Evolutionary conservation across 805 yeast species (phyloP).

Genomic region (Candida ovalis): DNA sequence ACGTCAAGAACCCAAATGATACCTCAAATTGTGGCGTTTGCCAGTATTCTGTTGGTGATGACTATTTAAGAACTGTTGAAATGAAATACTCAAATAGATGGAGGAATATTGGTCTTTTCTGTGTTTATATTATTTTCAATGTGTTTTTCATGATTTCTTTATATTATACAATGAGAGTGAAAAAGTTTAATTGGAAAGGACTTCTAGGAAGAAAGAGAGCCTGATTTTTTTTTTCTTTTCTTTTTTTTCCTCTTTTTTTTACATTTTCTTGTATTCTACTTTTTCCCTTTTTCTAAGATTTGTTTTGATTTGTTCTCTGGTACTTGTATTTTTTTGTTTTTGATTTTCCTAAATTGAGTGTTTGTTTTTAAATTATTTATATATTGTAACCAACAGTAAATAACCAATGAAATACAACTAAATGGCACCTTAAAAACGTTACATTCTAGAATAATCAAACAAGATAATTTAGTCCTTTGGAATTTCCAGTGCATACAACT

Average conservation of each 20-base stretch:
- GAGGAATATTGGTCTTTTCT: slow-evolving; percentile 62
- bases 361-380: no score
- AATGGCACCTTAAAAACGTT: no score
- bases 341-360: no score
- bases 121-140: slow-evolving; percentile 54
- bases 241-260: background rate
- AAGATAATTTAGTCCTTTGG: no score
- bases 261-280: background rate
- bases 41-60: slow-evolving; percentile 39
- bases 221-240: background rate
- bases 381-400: no score
- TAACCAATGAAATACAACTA: no score
- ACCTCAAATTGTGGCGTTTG: slow-evolving; percentile 48
- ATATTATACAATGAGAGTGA: slow-evolving; percentile 4
- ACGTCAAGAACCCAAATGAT: slow-evolving; percentile 48
- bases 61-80: slow-evolving; percentile 39
- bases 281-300: no score
- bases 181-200: background rate
- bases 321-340: no score
- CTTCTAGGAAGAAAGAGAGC: background rate
- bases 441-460: no score
- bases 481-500: no score
- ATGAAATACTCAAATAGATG: slow-evolving; percentile 45
- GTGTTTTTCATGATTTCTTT: slow-evolving; percentile 8
- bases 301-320: no score